Conservation (phyloP, 2,329 filamentous ascomycete species). For the Exophiala calicioides region DNA sequence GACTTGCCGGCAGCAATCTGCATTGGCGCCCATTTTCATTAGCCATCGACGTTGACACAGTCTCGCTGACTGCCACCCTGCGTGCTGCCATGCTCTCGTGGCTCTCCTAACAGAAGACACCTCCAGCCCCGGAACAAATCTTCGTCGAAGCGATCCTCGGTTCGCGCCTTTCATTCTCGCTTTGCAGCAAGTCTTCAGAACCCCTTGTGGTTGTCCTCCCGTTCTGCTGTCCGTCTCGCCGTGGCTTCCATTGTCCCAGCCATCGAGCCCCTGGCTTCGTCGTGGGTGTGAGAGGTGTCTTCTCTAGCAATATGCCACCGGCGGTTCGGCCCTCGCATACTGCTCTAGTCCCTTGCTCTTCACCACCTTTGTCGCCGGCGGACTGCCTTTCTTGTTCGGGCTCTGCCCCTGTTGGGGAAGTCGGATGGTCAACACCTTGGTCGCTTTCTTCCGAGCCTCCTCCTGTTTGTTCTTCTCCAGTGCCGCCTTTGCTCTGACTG, state of each 20-base stretch:
- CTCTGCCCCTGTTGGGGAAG: constrained; percentile 9
- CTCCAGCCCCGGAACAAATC: too few species aligned
- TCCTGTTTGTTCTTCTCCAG: constrained; percentile 21
- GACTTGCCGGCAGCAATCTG: neutral
- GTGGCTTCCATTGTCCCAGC: too few species aligned
- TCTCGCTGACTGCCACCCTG: too few species aligned
- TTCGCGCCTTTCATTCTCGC: too few species aligned
- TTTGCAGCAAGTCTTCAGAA: too few species aligned
- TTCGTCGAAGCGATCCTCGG: too few species aligned
- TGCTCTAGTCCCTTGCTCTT: constrained; percentile 25
- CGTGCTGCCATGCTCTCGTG: too few species aligned
- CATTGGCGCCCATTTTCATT: neutral
- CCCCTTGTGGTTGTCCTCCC: too few species aligned
- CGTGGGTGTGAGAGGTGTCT: neutral
- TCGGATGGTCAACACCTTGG: constrained; percentile 31
- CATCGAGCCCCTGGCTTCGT: too few species aligned
- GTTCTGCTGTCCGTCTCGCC: neutral
- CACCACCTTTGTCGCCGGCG: constrained; percentile 21
- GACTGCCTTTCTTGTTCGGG: constrained; percentile 3
- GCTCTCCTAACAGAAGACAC: too few species aligned
- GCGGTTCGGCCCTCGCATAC: constrained; percentile 16
- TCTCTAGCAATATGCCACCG: constrained; percentile 17
- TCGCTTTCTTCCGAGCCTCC: constrained; percentile 18
- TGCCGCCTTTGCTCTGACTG: constrained; percentile 14
- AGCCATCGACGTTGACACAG: too few species aligned